Evolutionary conservation across 192 early-diverging fungal species (phyloP).

Genomic region (Linderina pennispora): DNA sequence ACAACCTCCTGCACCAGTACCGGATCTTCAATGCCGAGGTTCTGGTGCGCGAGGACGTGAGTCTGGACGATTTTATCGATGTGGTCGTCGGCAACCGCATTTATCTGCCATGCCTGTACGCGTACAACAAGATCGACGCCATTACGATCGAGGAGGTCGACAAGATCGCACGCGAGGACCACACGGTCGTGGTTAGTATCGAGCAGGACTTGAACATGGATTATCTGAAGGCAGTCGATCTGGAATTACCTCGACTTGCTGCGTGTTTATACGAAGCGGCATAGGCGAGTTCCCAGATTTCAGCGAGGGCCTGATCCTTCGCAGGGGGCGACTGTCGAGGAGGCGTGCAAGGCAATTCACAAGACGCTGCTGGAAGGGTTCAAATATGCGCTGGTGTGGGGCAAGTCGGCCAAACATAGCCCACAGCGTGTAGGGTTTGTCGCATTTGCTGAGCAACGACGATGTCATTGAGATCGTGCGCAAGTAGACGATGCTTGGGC

Average conservation of each 20-base stretch:
- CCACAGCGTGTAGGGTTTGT: slow-evolving; percentile 90
- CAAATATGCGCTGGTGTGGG: slow-evolving; percentile 97
- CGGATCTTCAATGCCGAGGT: slow-evolving; percentile 98
- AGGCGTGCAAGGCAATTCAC: slow-evolving; percentile 86
- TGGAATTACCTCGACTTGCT: slow-evolving; percentile 88
- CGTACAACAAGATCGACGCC: slow-evolving; percentile 96
- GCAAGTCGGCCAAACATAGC: slow-evolving; percentile 91
- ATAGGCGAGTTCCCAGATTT: slow-evolving; percentile 95
- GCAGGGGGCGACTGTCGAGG: slow-evolving; percentile 75
- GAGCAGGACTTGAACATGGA: slow-evolving; percentile 91
- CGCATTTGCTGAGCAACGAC: slow-evolving; percentile 81
- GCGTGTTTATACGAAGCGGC: slow-evolving; percentile 94
- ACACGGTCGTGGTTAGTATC: slow-evolving; percentile 90
- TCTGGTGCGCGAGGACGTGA: slow-evolving; percentile 93
- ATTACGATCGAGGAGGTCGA: slow-evolving; percentile 96
- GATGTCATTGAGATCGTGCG: slow-evolving; percentile 87
- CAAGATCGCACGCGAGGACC: slow-evolving; percentile 77
- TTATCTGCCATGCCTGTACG: slow-evolving; percentile 93
- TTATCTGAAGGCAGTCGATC: slow-evolving; percentile 79
- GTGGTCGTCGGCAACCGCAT: slow-evolving; percentile 97
- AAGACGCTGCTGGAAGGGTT: slow-evolving; percentile 80
- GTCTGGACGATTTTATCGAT: slow-evolving; percentile 97
- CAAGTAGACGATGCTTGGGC: slow-evolving; percentile 33
- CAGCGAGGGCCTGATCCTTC: slow-evolving; percentile 84
- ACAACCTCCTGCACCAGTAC: slow-evolving; percentile 94